Conservation (phyloP, 73 alveolate genomes). For the Paraurostyla sp. region DNA sequence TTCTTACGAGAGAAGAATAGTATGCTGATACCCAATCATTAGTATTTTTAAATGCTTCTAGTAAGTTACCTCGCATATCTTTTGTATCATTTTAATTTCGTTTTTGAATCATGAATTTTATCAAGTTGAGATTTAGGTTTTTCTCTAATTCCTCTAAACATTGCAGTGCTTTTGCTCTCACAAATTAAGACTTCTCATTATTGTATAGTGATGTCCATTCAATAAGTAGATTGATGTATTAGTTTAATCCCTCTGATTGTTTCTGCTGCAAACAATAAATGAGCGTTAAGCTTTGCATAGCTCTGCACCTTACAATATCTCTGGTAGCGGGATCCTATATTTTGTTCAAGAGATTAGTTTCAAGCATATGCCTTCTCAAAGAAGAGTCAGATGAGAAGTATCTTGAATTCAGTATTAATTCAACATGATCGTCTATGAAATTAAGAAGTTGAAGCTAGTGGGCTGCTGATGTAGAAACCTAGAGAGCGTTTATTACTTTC, state of each 20-base stretch:
- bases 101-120: background rate
- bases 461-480: background rate
- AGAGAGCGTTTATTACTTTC: background rate
- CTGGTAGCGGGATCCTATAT: background rate
- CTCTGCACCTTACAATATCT: background rate
- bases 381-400: slow-evolving; percentile 5
- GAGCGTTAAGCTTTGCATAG: slow-evolving; percentile 1
- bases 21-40: slow-evolving; percentile 2
- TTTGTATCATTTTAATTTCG: background rate
- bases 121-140: background rate
- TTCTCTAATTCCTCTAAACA: slow-evolving; percentile 8
- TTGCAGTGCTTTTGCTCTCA: background rate
- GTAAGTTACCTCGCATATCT: background rate
- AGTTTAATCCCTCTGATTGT: background rate
- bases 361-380: slow-evolving; percentile 16
- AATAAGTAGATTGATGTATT: background rate
- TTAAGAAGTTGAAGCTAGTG: background rate
- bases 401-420: background rate
- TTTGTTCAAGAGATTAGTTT: background rate
- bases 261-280: background rate
- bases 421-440: slow-evolving; percentile 11
- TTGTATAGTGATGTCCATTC: background rate
- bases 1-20: background rate
- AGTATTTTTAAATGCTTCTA: background rate
- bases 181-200: background rate